phyloP scores from a whole-genome alignment of 371 early-diverging fungal genomes.

The Dinochytrium kinnereticum region DNA sequence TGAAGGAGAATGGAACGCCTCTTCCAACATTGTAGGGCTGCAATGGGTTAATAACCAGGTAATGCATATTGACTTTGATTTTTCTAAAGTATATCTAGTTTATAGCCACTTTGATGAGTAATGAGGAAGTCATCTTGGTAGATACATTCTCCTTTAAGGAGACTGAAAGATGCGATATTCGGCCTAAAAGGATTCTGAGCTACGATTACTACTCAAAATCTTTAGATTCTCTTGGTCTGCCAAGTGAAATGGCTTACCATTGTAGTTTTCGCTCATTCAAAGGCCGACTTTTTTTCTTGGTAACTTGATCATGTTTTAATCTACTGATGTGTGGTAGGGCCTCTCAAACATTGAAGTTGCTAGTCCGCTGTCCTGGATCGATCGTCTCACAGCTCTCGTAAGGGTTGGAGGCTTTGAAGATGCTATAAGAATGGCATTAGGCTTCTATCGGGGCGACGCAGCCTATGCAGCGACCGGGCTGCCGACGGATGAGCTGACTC shows the following conservation, averaged over 20 bases:
- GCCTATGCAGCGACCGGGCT: slow-evolving; percentile 69
- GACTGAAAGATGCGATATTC: slow-evolving; percentile 66
- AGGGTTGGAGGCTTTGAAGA: slow-evolving; percentile 74
- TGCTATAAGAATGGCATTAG: slow-evolving; percentile 70
- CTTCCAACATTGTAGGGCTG: slow-evolving; percentile 71
- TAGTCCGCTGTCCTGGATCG: slow-evolving; percentile 75
- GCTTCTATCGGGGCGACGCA: slow-evolving; percentile 64
- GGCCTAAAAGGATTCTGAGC: slow-evolving; percentile 63
- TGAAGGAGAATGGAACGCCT: slow-evolving; percentile 65
- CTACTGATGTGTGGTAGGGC: slow-evolving; percentile 61
- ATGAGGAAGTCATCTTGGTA: slow-evolving; percentile 73
- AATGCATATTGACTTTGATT: too few species aligned
- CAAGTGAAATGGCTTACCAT: slow-evolving; percentile 73
- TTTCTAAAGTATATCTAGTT: slow-evolving; percentile 54
- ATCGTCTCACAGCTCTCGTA: slow-evolving; percentile 73
- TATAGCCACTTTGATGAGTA: slow-evolving; percentile 64
- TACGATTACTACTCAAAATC: slow-evolving; percentile 68
- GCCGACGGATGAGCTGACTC: slow-evolving; percentile 65
- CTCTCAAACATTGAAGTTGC: slow-evolving; percentile 66
- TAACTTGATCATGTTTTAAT: slow-evolving; percentile 31
- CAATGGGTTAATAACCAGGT: slow-evolving; percentile 82
- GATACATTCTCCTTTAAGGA: slow-evolving; percentile 68
- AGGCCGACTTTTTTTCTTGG: slow-evolving; percentile 70
- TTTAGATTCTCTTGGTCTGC: slow-evolving; percentile 15
- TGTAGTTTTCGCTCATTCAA: slow-evolving; percentile 71